Evolutionary conservation across 208 protist genomes (phyloP), one percentile per base, ranked within the genome.

Genomic region (Acanthamoeba divionensis): DNA sequence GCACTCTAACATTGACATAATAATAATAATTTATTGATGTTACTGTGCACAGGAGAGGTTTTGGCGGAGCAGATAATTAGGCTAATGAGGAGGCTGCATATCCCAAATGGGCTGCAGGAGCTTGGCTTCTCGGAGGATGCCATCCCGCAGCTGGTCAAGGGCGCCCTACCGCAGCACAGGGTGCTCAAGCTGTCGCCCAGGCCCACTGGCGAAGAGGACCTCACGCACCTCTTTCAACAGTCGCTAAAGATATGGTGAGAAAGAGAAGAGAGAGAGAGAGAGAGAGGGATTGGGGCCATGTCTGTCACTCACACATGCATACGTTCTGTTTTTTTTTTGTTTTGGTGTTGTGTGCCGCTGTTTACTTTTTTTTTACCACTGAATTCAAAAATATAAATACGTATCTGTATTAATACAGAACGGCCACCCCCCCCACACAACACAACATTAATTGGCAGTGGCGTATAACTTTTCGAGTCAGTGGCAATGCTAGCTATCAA

Each of bases 101-200:
- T 94, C 10, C 93, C 93, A 15, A 54, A 85, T 85, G 93, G 93
- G n/a, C 52, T 95, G 4, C 29, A 24, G n/a, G 90, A 21, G 15
- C 26, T 93, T 21, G 92, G 92, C 41, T 94, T 90, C 66, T 87
- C 31, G 9, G 21, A 36, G 26, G 29, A 85, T 38, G 92, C 93
- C 65, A 66, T 95, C 31, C 57, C 79, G 44, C 31, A 21, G 12
- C 71, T 95, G 0, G 93, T 95, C 12, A 21, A 85, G 38, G 92
- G 92, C 48, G 57, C 91, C 7, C 24, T 90, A 18, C 91, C 91
- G 0, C 91, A 93, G 63, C 41, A 93, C 9, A 52, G 92, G 24
- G 92, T 93, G 38, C 65, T 87, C 5, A 93, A 93, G 67, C 54
- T 93, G 18, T 36, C 63, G 21, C 92, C 92, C 41, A 75, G 26